Base-by-base conservation (phyloP, 306 rosid species). In the Gastrolobium villosum region DNA sequence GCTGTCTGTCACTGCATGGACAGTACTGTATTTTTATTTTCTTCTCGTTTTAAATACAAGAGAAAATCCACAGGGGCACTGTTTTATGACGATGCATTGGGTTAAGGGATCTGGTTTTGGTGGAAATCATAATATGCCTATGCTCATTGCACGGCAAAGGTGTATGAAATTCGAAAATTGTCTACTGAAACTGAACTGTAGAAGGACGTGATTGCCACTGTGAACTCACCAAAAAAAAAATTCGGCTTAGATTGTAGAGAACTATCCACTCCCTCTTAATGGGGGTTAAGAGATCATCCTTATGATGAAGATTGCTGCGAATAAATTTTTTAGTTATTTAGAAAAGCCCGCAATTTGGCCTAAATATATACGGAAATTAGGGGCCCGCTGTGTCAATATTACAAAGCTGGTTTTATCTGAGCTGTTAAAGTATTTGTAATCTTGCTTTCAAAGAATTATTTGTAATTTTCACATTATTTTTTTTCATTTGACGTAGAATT, bases 51-150 rank as follows among this genome's bases (percentile, higher is more conserved):
- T 71, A 56, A 74, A 36, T 41, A 1, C 50, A 55, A 6, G 69
- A 73, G 77, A 74, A 73, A 64, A 54, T 75, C 61, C 46, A 46
- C 88, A 57, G 74, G 80, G 79, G 5, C 56, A 49, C 14, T 75
- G 64, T 78, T 82, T 75, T 40, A 75, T 14, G 0, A 20, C 26
- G 55, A 71, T 70, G 65, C 61, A 70, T 36, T 44, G 6, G 53
- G 48, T 60, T 14, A 2, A n/a, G 36, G 60, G 35, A 60, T 74
- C 46, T 52, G 28, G 60, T 74, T 46, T 44, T 61, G 56, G 20
- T 57, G 15, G 46, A 45, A 46, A 32, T 61, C 77, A 78, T 46
- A 46, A 61, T 11, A 52, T 68, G 65, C 65, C 32, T n/a, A 76
- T 69, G 52, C 41, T 60, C 31, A 31, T 35, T 72, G 62, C 69